Percentiles rank a stretch among this genome's conserved stretches.
phyloP scores from a whole-genome alignment of 2,329 filamentous ascomycete genomes.

The Gaeumannomyces tritici region DNA sequence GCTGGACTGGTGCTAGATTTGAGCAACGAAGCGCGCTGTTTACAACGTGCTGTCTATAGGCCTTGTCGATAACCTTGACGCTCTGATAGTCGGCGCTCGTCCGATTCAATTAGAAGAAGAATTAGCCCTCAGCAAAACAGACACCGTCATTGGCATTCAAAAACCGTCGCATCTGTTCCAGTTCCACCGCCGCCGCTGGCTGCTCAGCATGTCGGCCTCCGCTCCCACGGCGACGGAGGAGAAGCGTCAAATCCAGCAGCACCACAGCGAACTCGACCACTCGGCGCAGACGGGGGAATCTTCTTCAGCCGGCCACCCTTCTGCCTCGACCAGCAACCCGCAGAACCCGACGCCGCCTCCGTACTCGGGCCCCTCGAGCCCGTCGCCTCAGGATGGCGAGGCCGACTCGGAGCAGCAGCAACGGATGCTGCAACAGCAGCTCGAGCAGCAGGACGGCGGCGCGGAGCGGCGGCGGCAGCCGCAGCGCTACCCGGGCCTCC shows the following conservation, averaged over 20 bases:
- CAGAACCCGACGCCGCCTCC: slow-evolving; percentile 16
- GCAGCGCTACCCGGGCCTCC: slow-evolving; percentile 35
- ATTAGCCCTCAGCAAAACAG: too few species aligned
- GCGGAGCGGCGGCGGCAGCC: slow-evolving; percentile 13
- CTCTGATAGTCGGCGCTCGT: too few species aligned
- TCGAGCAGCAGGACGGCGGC: background rate
- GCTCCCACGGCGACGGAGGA: slow-evolving; percentile 3
- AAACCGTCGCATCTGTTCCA: too few species aligned
- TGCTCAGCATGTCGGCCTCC: background rate
- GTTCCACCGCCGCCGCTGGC: background rate
- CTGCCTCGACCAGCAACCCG: background rate
- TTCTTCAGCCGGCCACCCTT: background rate
- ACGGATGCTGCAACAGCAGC: slow-evolving; percentile 1
- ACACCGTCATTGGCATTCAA: background rate
- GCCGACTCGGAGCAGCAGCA: background rate
- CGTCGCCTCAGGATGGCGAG: slow-evolving; percentile 7
- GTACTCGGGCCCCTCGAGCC: slow-evolving; percentile 22
- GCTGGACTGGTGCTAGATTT: too few species aligned
- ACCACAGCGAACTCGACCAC: slow-evolving; percentile 2
- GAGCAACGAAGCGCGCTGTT: too few species aligned
- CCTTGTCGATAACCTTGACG: too few species aligned
- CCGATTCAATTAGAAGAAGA: too few species aligned
- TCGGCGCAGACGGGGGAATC: background rate
- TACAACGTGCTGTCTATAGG: too few species aligned
- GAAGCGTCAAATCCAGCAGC: slow-evolving; percentile 7